Percentiles rank a stretch among this genome's conserved stretches.
Conservation (phyloP, 495 filamentous ascomycete genomes). For the Delitschia confertaspora region DNA sequence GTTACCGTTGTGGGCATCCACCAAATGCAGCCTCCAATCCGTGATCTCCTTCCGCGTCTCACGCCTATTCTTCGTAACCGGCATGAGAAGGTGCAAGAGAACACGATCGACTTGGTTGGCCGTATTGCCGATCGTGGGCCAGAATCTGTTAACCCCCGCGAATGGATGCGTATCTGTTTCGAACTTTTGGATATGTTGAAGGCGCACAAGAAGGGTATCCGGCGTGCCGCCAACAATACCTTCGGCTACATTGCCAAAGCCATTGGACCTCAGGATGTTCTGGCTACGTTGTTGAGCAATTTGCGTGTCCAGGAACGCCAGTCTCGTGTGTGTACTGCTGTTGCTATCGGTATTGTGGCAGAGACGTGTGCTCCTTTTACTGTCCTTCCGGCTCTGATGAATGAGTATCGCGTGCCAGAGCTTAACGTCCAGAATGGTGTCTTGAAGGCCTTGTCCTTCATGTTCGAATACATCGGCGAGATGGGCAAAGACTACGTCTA, state of each 20-base stretch:
- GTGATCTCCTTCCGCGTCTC: constrained; percentile 87
- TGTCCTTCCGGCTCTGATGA: constrained; percentile 98
- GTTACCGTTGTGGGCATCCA: constrained; percentile 97
- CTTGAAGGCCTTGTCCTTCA: constrained; percentile 90
- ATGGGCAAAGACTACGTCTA: constrained; percentile 99
- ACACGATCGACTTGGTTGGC: constrained; percentile 98
- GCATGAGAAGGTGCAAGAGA: constrained; percentile 99
- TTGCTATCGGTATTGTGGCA: constrained; percentile 98
- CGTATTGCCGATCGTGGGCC: constrained; percentile 97
- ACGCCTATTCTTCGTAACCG: constrained; percentile 96
- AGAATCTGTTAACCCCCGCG: constrained; percentile 88
- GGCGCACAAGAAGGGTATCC: constrained; percentile 77
- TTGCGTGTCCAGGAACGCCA: constrained; percentile 95
- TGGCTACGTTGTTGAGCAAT: constrained; percentile 94
- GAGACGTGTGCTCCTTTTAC: constrained; percentile 99
- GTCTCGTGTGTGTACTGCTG: constrained; percentile 94
- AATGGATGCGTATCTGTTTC: constrained; percentile 99
- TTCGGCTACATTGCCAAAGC: constrained; percentile 99
- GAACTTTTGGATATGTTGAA: constrained; percentile 99
- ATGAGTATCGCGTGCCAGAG: constrained; percentile 97
- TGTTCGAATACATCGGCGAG: constrained; percentile 98
- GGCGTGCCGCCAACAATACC: constrained; percentile 97
- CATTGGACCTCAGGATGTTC: constrained; percentile 94
- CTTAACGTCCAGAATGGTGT: constrained; percentile 97
- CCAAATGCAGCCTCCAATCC: constrained; percentile 98